Base-by-base conservation (phyloP, 768 basidiomycete genomes). In the Goffeauzyma gilvescens region DNA sequence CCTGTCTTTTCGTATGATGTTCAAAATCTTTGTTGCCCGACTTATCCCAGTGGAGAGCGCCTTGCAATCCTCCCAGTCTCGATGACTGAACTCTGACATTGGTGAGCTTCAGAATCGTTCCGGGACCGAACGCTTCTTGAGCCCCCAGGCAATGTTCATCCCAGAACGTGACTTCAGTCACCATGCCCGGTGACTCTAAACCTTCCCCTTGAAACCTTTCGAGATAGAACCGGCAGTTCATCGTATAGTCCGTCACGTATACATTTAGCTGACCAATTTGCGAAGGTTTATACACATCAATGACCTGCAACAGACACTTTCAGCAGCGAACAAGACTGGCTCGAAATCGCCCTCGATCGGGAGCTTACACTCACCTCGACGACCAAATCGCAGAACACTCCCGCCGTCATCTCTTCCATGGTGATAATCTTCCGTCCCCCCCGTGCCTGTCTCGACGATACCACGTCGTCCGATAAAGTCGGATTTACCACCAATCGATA, bases 241-340 rank as follows among this genome's bases (percentile, higher is more conserved):
- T 14, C 13, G 42, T 36, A 24, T 44, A 44, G 32, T 44, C 42
- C 6, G 42, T 36, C 4, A 44, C 42, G 21, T 44, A 44, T 8
- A 44, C 15, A 3, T 12, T 23, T 6, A 42, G 8, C 18, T n/a
- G 20, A 33, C 27, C 32, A 7, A 10, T 15, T 12, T 21, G 17
- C 5, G 27, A 22, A 31, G 17, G 26, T 3, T 6, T 17, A 14
- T n/a, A 31, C 8, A 30, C 23, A 18, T 18, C 31, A 13, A 42
- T 6, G 4, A 42, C 22, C 41, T 42, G 23, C 13, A 18, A 23
- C 28, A n/a, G 9, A n/a, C 28, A 30, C 9, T n/a, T 30, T 30
- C 9, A 30, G 9, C 28, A 30, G 28, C n/a, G 28, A n/a, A n/a
- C 28, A 9, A n/a, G n/a, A 30, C 28, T 30, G 28, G 28, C 8